These are phyloP conservation scores for Schizophyllum amplum DNA, from an alignment of 1,284 basidiomycete species.

Conservation along the genomic window DNA sequence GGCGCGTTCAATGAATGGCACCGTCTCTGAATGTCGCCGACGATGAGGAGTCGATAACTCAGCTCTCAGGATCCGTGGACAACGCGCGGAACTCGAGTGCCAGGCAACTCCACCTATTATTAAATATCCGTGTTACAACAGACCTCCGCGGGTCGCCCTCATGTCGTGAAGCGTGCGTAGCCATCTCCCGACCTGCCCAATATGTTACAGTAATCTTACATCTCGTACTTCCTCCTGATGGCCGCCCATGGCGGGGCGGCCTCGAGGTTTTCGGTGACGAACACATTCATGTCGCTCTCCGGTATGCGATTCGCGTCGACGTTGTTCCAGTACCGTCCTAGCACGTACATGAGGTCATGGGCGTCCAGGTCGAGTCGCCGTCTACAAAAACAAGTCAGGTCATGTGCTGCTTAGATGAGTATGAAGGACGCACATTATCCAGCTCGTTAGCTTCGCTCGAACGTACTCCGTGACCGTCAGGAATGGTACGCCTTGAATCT, in stretches of 20 bases:
- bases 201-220: conserved; percentile 20
- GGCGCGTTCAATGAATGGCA: no score
- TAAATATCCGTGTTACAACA: no score
- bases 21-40: no score
- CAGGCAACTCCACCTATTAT: no score
- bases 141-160: no score
- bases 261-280: conserved; percentile 45
- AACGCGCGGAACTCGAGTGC: no score
- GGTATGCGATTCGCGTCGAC: conserved; percentile 76
- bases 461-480: conserved; percentile 72
- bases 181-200: no score
- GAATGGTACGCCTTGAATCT: conserved; percentile 61
- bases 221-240: conserved; percentile 61
- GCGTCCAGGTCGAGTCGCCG: conserved; percentile 61
- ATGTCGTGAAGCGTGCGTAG: no score
- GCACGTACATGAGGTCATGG: conserved; percentile 58
- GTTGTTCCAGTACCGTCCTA: conserved; percentile 65
- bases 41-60: no score
- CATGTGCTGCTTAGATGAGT: conserved; percentile 7
- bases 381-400: conserved; percentile 29
- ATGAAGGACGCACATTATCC: conserved; percentile 54
- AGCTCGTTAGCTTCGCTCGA: conserved; percentile 68
- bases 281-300: conserved; percentile 71
- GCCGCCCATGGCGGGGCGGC: conserved; percentile 62
- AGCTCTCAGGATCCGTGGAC: no score